Conservation (phyloP, 768 basidiomycete genomes). For the Collybia sp. region DNA sequence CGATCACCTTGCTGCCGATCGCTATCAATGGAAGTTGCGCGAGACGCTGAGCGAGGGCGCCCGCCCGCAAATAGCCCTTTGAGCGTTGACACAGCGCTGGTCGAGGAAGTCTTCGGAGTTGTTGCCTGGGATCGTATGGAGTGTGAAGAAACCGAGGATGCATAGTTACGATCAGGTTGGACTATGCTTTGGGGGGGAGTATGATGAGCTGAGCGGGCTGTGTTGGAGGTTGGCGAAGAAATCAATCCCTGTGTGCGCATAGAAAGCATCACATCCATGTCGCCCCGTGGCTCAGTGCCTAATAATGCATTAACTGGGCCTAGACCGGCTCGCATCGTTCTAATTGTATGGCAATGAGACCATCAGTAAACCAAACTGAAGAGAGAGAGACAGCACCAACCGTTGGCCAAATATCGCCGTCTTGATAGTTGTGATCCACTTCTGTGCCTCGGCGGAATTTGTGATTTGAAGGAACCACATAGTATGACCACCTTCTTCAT, state of each 20-base stretch:
- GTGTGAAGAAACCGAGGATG: slow-evolving; percentile 40
- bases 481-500: slow-evolving; percentile 46
- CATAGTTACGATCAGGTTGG: slow-evolving; percentile 32
- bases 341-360: slow-evolving; percentile 18
- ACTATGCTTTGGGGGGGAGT: slow-evolving; percentile 22
- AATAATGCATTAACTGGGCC: slow-evolving; percentile 37
- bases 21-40: slow-evolving; percentile 39
- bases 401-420: slow-evolving; percentile 65
- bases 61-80: slow-evolving; percentile 51
- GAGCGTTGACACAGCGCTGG: slow-evolving; percentile 48
- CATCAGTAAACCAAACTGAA: slow-evolving; percentile 1
- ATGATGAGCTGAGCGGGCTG: slow-evolving; percentile 18
- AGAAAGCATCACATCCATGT: slow-evolving; percentile 81
- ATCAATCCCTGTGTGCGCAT: slow-evolving; percentile 68
- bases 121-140: slow-evolving; percentile 39
- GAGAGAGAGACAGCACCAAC: slow-evolving; percentile 31
- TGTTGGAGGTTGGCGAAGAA: slow-evolving; percentile 25
- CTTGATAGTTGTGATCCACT: slow-evolving; percentile 76
- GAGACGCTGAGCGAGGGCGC: slow-evolving; percentile 55
- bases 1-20: slow-evolving; percentile 25
- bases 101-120: slow-evolving; percentile 29
- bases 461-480: slow-evolving; percentile 72
- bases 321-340: slow-evolving; percentile 67
- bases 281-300: slow-evolving; percentile 64
- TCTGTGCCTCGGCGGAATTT: slow-evolving; percentile 57